Evolutionary conservation across 441 rosid species (phyloP).

Genomic region (Euphorbia neoarborescens): DNA sequence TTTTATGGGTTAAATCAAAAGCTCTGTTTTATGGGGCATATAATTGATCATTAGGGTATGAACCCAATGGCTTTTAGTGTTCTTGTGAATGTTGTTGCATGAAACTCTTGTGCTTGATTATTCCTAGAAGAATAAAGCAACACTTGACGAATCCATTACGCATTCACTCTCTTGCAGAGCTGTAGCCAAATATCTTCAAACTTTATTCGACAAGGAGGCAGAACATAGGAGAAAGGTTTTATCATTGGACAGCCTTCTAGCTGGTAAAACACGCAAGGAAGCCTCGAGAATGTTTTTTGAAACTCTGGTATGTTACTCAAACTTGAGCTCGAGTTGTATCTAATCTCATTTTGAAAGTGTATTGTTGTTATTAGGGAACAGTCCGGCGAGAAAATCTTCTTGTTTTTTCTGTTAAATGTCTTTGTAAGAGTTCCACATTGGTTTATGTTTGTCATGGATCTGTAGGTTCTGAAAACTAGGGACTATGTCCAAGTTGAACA

Average conservation of each 20-base stretch:
- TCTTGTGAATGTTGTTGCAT: background rate
- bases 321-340: background rate
- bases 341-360: background rate
- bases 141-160: background rate
- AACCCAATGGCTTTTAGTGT: background rate
- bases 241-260: slow-evolving; percentile 57
- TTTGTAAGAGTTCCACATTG: background rate
- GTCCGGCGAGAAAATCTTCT: too few species aligned
- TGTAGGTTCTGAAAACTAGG: slow-evolving; percentile 84
- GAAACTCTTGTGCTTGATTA: background rate
- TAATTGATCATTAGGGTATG: background rate
- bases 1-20: background rate
- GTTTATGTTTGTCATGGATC: background rate
- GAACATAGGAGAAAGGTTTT: slow-evolving; percentile 49
- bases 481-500: slow-evolving; percentile 92
- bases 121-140: background rate
- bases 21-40: background rate
- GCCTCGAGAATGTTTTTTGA: slow-evolving; percentile 98
- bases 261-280: slow-evolving; percentile 95
- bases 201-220: slow-evolving; percentile 59
- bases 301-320: slow-evolving; percentile 61
- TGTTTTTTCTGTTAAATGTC: background rate
- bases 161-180: slow-evolving; percentile 42
- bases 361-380: background rate
- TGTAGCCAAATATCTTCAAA: slow-evolving; percentile 86